phyloP scores from a whole-genome alignment of 768 basidiomycete species.

The Pilatotrama ljubarskyi region DNA sequence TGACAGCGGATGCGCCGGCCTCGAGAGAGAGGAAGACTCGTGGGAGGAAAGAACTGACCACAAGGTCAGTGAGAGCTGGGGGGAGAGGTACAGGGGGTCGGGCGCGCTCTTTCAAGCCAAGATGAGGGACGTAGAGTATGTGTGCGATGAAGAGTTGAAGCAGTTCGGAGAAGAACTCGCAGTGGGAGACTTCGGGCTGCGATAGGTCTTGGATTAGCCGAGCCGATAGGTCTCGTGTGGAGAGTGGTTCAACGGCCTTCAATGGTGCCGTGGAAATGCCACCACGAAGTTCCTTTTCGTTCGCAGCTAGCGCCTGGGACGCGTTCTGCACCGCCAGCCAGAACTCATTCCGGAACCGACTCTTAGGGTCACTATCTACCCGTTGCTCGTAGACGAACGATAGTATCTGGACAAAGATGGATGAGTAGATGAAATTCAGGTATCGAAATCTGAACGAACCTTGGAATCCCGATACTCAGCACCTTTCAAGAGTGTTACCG shows the following conservation, averaged over 20 bases:
- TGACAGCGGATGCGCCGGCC: slow-evolving; percentile 28
- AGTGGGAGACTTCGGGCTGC: neutral
- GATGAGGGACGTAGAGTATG: slow-evolving; percentile 35
- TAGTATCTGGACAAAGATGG: slow-evolving; percentile 45
- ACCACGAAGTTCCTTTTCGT: slow-evolving; percentile 6
- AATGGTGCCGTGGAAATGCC: neutral
- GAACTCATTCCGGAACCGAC: slow-evolving; percentile 10
- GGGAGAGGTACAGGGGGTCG: slow-evolving; percentile 19
- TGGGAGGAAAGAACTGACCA: slow-evolving; percentile 44
- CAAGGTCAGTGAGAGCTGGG: slow-evolving; percentile 30
- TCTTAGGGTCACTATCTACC: slow-evolving; percentile 23
- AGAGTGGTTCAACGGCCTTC: neutral
- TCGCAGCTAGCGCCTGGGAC: slow-evolving; percentile 11
- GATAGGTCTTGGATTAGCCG: neutral
- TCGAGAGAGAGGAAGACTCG: slow-evolving; percentile 36
- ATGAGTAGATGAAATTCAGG: neutral
- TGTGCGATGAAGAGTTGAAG: slow-evolving; percentile 43
- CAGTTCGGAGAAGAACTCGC: slow-evolving; percentile 23
- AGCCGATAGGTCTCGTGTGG: neutral
- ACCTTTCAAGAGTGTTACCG: slow-evolving; percentile 52
- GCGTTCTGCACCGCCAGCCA: slow-evolving; percentile 23
- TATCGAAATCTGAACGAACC: slow-evolving; percentile 34
- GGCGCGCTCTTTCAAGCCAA: slow-evolving; percentile 45
- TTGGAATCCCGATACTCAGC: slow-evolving; percentile 65
- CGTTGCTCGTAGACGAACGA: slow-evolving; percentile 53